A percentile compares a stretch with the other conserved stretches of the same genome.
Conservation (phyloP, 2,329 filamentous ascomycete species). For the Cercospora berteroae region DNA sequence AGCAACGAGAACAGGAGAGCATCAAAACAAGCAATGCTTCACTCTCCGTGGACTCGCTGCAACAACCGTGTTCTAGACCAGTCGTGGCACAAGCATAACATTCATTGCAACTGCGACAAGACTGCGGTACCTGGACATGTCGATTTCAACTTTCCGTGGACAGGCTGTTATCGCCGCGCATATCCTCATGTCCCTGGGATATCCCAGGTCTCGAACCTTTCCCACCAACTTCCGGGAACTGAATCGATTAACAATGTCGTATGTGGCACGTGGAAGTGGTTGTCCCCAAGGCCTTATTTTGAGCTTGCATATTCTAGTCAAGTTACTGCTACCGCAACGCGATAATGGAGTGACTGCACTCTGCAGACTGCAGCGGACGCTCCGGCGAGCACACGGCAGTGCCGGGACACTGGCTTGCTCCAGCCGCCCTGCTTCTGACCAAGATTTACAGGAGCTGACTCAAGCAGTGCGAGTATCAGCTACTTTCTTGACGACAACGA, state of each 20-base stretch:
- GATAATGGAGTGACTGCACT: neutral
- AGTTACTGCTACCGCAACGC: neutral
- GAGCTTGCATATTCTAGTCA: neutral
- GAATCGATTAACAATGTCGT: neutral
- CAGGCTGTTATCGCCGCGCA: neutral
- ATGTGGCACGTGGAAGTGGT: neutral
- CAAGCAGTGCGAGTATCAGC: neutral
- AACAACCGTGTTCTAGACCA: neutral
- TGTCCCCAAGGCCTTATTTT: neutral
- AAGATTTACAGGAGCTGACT: neutral
- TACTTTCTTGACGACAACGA: neutral
- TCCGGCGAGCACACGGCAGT: neutral
- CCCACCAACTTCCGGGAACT: neutral
- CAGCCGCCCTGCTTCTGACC: neutral
- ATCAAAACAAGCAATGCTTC: neutral
- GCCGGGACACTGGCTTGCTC: neutral
- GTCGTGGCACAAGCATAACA: neutral
- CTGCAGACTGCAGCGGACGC: neutral
- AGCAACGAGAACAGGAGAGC: neutral
- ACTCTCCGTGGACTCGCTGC: neutral
- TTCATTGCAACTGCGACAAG: neutral
- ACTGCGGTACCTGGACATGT: neutral
- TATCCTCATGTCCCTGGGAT: neutral
- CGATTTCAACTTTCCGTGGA: neutral
- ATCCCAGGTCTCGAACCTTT: neutral